These are phyloP conservation scores for Sextonia rubra DNA, from an alignment of 164 flowering plant genomes.

Conservation along the genomic window DNA sequence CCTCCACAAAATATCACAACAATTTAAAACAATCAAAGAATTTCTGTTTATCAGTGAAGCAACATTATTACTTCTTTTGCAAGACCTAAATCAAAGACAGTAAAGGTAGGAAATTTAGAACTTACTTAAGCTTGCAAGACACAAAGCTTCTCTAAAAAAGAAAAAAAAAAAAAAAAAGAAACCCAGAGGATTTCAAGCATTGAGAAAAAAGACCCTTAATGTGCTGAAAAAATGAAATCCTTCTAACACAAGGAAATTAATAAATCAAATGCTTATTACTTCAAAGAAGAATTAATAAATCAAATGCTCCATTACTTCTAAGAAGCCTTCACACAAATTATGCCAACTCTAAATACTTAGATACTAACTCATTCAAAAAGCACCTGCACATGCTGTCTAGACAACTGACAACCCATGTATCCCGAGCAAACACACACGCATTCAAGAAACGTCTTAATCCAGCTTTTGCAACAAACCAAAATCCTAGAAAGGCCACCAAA, in stretches of 20 bases:
- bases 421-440: neutral
- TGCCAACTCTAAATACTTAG: neutral
- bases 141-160: too few relatives aligned
- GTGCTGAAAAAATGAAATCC: too few relatives aligned
- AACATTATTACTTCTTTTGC: neutral
- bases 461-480: neutral
- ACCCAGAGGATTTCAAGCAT: too few relatives aligned
- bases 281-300: too few relatives aligned
- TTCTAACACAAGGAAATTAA: too few relatives aligned
- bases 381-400: neutral
- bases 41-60: neutral
- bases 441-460: neutral
- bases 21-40: neutral
- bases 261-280: too few relatives aligned
- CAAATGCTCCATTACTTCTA: too few relatives aligned
- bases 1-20: neutral
- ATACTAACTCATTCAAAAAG: neutral
- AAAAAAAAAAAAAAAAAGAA: too few relatives aligned
- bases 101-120: too few relatives aligned
- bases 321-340: too few relatives aligned
- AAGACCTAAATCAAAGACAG: neutral
- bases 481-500: neutral
- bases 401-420: neutral
- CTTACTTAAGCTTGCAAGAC: too few relatives aligned
- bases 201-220: too few relatives aligned